These are phyloP conservation scores for Salvia rosmarinus DNA, from an alignment of 257 asterid species.

Conservation along the genomic window DNA sequence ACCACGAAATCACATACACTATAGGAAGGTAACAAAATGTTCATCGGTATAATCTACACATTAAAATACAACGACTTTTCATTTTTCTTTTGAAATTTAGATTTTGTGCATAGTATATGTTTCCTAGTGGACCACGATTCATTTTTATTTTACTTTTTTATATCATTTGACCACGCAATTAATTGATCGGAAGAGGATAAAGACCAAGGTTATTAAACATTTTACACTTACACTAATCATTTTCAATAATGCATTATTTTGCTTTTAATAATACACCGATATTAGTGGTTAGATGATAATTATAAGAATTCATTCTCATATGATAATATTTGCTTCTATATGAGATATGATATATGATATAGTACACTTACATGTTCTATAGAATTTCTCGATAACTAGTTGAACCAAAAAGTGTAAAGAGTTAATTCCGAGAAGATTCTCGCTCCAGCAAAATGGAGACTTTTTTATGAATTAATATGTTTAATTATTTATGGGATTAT, in stretches of 20 bases:
- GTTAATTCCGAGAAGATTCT: constrained; percentile 36
- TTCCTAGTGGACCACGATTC: constrained; percentile 27
- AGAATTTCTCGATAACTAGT: no score
- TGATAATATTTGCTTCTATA: no score
- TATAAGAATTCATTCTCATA: no score
- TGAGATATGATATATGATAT: no score
- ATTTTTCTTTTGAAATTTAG: not conserved
- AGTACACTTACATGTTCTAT: no score
- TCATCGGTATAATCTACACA: no score
- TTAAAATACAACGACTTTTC: not conserved
- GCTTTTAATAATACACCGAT: no score
- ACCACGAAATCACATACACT: no score
- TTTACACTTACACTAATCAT: no score
- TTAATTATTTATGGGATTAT: not conserved
- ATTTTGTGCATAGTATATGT: constrained; percentile 17
- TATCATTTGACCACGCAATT: constrained; percentile 14
- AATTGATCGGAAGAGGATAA: not conserved
- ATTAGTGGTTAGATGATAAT: no score
- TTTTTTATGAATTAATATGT: not conserved
- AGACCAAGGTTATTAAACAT: not conserved
- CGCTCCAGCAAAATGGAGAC: constrained; percentile 19
- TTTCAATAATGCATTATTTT: no score
- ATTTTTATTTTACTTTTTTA: not conserved
- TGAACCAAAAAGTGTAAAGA: constrained; percentile 7
- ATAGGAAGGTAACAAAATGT: no score